Percentiles rank a stretch among this genome's conserved stretches.
phyloP scores from a whole-genome alignment of 805 yeast species.

The Zygotorulaspora danielsina region DNA sequence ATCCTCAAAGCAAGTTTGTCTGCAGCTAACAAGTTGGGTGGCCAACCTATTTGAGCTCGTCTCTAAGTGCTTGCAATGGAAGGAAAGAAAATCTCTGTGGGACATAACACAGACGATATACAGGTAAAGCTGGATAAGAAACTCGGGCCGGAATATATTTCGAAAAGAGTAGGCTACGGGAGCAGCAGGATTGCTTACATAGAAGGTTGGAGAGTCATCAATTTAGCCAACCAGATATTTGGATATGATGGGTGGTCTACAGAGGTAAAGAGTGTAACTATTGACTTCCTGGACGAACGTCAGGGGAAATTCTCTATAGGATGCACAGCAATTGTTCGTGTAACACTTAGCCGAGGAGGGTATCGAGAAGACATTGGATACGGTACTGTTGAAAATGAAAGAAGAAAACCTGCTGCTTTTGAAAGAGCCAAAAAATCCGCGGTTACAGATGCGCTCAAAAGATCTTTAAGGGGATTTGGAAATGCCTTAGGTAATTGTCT shows the following conservation, averaged over 20 bases:
- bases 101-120: slow-evolving; percentile 29
- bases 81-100: slow-evolving; percentile 18
- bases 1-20: neutral
- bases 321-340: slow-evolving; percentile 66
- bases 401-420: slow-evolving; percentile 67
- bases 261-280: slow-evolving; percentile 58
- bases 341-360: slow-evolving; percentile 70
- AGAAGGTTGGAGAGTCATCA: slow-evolving; percentile 81
- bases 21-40: neutral
- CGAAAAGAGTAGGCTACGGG: slow-evolving; percentile 72
- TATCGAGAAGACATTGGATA: slow-evolving; percentile 81
- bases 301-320: slow-evolving; percentile 61
- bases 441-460: slow-evolving; percentile 73
- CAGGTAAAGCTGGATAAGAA: slow-evolving; percentile 41
- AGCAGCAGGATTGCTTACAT: slow-evolving; percentile 64
- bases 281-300: slow-evolving; percentile 66
- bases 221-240: slow-evolving; percentile 74
- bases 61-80: slow-evolving; percentile 18
- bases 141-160: slow-evolving; percentile 74
- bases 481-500: slow-evolving; percentile 80
- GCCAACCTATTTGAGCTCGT: neutral
- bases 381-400: slow-evolving; percentile 76
- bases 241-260: slow-evolving; percentile 84
- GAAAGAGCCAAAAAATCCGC: slow-evolving; percentile 84
- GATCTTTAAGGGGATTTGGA: slow-evolving; percentile 77